Conservation (phyloP, 2,329 filamentous ascomycete species). For the Fusarium sp. region DNA sequence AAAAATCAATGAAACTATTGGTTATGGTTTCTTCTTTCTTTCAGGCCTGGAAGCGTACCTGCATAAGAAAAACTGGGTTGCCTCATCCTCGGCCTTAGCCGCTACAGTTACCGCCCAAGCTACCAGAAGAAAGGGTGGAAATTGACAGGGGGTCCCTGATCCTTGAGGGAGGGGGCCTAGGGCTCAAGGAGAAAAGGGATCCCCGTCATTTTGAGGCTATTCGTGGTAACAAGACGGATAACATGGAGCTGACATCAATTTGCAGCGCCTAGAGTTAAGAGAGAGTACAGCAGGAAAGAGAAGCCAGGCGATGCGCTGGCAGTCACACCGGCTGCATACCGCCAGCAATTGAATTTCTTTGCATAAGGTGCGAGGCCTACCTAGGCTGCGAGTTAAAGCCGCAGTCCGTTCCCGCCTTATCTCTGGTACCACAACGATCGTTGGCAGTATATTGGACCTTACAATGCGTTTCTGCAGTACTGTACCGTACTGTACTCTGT, state of each 20-base stretch:
- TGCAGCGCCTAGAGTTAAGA: background rate
- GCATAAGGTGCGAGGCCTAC: background rate
- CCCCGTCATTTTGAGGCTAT: background rate
- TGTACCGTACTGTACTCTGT: background rate
- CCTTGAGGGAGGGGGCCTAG: background rate
- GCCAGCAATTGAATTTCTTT: slow-evolving; percentile 1
- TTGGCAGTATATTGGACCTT: slow-evolving; percentile 17
- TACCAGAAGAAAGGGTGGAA: slow-evolving; percentile 6
- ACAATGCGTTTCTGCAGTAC: background rate
- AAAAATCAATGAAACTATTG: background rate
- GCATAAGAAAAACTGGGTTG: slow-evolving; percentile 19
- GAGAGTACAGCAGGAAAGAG: slow-evolving; percentile 18
- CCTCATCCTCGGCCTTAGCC: slow-evolving; percentile 6
- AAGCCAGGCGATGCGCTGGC: slow-evolving; percentile 29
- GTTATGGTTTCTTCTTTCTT: background rate
- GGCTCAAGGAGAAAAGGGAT: background rate
- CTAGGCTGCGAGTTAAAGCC: background rate
- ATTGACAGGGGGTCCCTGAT: slow-evolving; percentile 4
- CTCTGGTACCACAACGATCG: slow-evolving; percentile 6
- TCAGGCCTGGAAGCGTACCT: slow-evolving; percentile 19
- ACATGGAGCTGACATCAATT: background rate
- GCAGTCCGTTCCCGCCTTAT: slow-evolving; percentile 1
- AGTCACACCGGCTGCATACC: slow-evolving; percentile 12
- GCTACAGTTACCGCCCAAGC: slow-evolving; percentile 16
- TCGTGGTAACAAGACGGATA: background rate